Evolutionary conservation across 2,329 filamentous ascomycete species (phyloP), one percentile per base, ranked within the genome.

Genomic region (Aspergillus novofumigatus): DNA sequence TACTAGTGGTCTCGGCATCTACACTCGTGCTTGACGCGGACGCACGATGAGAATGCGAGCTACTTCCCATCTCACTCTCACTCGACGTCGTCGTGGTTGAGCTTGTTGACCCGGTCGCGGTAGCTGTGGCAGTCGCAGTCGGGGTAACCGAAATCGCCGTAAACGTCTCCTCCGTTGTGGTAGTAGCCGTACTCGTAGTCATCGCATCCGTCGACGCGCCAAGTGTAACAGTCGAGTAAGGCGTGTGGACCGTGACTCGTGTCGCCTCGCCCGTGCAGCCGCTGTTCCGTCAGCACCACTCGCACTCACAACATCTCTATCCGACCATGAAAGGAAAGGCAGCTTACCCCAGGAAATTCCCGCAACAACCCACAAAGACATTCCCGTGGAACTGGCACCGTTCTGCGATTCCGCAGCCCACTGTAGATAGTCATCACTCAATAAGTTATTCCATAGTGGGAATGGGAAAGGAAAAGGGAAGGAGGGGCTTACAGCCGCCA

Each of bases 341-440:
- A 1, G 11, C 29, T 2, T 41, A 59, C 54, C 54, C 51, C 1
- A 47, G 25, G 5, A 53, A 9, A 6, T 51, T 55, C 17, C 25
- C 45, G 38, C 58, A 60, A 21, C 58, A 60, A 21, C 58, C 58
- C 8, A 60, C 49, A n/a, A 60, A 60, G 2, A 60, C 58, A 21
- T 60, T 54, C 4, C 56, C 58, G 1, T 41, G 2, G 38, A 60
- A 58, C 4, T 54, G 26, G 48, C 58, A 60, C 2, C 49, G 53
- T 25, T 56, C 53, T 1, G 28, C 6, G n/a, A 60, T 47, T 1
- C 52, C 53, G 29, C 58, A 60, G 4, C 58, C 58, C n/a, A 60
- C 58, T 35, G 14, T 29, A 10, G 28, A 10, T 5, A 14, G 32
- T 14, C 11, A 14, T 35, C 9, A 4, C 29, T 14, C 29, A 4